phyloP scores from a whole-genome alignment of 805 yeast genomes.

The Saturnispora kantuleensis region DNA sequence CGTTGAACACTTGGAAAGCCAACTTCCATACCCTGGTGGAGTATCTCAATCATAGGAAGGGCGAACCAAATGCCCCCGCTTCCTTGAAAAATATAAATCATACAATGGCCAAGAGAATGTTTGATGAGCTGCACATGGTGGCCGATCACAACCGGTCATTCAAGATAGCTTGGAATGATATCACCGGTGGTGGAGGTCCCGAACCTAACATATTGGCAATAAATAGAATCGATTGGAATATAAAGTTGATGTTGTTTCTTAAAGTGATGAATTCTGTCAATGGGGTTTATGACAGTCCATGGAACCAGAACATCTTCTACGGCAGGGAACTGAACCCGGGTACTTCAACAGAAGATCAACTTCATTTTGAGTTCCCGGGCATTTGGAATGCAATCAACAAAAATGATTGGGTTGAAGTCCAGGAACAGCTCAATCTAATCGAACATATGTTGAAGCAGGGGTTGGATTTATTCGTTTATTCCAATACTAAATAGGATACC shows the following conservation, averaged over 20 bases:
- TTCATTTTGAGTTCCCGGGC: constrained; percentile 66
- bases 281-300: constrained; percentile 43
- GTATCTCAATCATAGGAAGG: constrained; percentile 22
- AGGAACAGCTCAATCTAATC: constrained; percentile 38
- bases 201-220: constrained; percentile 69
- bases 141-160: constrained; percentile 45
- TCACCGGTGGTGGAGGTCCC: constrained; percentile 44
- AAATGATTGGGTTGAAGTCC: constrained; percentile 44
- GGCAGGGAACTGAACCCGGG: constrained; percentile 62
- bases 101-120: constrained; percentile 20
- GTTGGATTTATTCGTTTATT: constrained; percentile 17
- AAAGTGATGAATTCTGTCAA: constrained; percentile 38
- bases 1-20: constrained; percentile 34
- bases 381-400: constrained; percentile 56
- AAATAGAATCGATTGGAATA: constrained; percentile 74
- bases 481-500: constrained; percentile 6
- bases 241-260: constrained; percentile 48
- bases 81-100: constrained; percentile 17
- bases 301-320: constrained; percentile 56
- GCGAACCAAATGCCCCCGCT: neutral
- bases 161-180: constrained; percentile 53
- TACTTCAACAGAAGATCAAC: constrained; percentile 37
- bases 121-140: constrained; percentile 31
- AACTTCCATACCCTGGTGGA: constrained; percentile 39
- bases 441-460: constrained; percentile 28